Conservation (phyloP, 2,329 filamentous ascomycete genomes). For the Colletotrichum horii region DNA sequence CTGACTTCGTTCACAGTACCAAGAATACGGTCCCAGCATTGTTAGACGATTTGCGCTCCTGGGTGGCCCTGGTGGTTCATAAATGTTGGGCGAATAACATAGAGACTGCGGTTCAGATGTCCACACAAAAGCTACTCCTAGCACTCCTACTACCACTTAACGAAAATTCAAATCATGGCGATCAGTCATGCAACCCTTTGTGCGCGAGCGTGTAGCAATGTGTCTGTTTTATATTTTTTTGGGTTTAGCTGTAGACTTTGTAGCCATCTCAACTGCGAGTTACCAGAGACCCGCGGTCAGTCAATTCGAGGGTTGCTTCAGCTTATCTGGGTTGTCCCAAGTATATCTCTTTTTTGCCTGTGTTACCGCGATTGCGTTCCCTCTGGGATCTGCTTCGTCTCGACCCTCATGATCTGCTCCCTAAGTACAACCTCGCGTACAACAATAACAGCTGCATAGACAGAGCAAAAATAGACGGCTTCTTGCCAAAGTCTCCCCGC, state of each 20-base stretch:
- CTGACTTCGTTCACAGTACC: constrained; percentile 64
- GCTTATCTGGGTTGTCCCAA: neutral
- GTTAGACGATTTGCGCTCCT: constrained; percentile 92
- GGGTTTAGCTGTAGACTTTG: neutral
- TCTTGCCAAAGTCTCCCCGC: neutral
- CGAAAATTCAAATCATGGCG: constrained; percentile 18
- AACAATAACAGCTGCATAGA: neutral
- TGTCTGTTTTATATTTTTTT: neutral
- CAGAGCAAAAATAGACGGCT: neutral
- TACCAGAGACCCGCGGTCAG: neutral
- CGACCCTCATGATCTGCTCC: neutral
- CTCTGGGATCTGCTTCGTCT: neutral
- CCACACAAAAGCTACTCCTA: neutral
- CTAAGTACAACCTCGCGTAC: neutral
- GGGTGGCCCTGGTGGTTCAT: constrained; percentile 87
- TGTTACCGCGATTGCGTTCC: neutral
- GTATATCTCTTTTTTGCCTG: neutral
- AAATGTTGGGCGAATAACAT: constrained; percentile 26
- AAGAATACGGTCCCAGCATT: constrained; percentile 95
- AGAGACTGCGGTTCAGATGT: neutral
- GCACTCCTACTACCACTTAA: neutral
- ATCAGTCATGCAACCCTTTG: neutral
- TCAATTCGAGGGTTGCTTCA: neutral
- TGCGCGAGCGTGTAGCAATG: neutral
- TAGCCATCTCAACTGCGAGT: neutral